Evolutionary conservation across 352 stramenopile species (phyloP).

Genomic region (Phytophthora pinifolia): DNA sequence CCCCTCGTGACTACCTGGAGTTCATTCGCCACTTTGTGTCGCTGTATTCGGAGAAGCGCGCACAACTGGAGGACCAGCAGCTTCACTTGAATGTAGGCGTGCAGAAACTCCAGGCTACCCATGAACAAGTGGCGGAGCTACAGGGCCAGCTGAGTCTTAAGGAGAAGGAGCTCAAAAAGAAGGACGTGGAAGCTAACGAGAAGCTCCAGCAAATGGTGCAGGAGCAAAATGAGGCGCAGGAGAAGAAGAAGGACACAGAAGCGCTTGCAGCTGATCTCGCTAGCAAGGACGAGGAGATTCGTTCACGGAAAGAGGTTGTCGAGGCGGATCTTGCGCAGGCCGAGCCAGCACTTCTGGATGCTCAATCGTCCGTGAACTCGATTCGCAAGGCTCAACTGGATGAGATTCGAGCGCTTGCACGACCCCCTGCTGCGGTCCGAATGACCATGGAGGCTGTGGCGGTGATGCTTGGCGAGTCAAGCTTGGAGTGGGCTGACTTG

Average conservation of each 20-base stretch:
- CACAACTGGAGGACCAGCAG: slow-evolving; percentile 94
- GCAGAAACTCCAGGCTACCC: slow-evolving; percentile 97
- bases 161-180: slow-evolving; percentile 94
- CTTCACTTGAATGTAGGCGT: slow-evolving; percentile 99
- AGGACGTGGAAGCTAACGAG: slow-evolving; percentile 96
- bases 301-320: slow-evolving; percentile 92
- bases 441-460: slow-evolving; percentile 97
- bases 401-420: slow-evolving; percentile 96
- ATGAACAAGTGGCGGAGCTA: slow-evolving; percentile 95
- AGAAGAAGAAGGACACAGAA: slow-evolving; percentile 96
- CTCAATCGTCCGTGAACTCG: slow-evolving; percentile 95
- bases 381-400: slow-evolving; percentile 99
- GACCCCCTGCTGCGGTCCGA: slow-evolving; percentile 95
- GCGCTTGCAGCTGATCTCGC: slow-evolving; percentile 94
- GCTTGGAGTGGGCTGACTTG: slow-evolving; percentile 96
- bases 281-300: slow-evolving; percentile 96
- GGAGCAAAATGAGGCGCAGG: slow-evolving; percentile 98
- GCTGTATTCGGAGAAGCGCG: slow-evolving; percentile 91
- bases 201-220: slow-evolving; percentile 99
- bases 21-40: slow-evolving; percentile 91
- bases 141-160: slow-evolving; percentile 93
- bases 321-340: slow-evolving; percentile 97
- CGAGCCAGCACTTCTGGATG: slow-evolving; percentile 96
- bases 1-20: slow-evolving; percentile 92
- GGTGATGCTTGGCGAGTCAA: slow-evolving; percentile 98